Base-by-base conservation (phyloP, 805 yeast species). In the Wickerhamiella spandovensis region DNA sequence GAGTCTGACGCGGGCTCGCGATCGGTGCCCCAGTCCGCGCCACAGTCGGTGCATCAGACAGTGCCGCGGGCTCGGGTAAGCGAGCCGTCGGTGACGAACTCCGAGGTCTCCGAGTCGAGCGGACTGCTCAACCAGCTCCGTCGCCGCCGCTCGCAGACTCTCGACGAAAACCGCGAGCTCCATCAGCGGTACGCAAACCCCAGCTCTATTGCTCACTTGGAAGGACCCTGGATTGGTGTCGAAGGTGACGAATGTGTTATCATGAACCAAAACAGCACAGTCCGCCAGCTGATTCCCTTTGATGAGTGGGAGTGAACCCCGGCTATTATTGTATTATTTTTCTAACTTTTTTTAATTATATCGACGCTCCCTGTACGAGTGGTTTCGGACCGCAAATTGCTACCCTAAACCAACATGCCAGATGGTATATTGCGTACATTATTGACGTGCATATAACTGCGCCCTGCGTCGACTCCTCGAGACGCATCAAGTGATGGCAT, bases 191-290 rank as follows among this genome's bases (percentile, higher is more conserved):
- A 88, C 58, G 81, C 79, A 44, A 89, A 85, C 64, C 95, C 95
- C 1, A 77, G 77, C 56, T 65, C 86, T 56, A 72, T 81, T 0
- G 76, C 74, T 47, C 75, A 77, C 5, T 67, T 90, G 44, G 95
- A 87, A 56, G 95, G 95, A 0, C 96, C 97, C 0, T 77, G 94
- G 77, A 70, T 89, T 32, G 83, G 67, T 1, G 69, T 81, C 15
- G 87, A 82, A 54, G 78, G 78, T 1, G 72, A 71, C 25, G 73
- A 74, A 53, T 69, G 74, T 38, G 68, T 77, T 18, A 68, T 75
- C 57, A 78, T 76, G 8, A 72, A 75, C 50, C 61, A 65, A 3
- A 70, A 67, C 23, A 71, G 70, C 12, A 69, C 74, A 1, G 60
- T 63, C 10, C 58, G 70, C 43, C 64, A 67, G 47, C 59, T 58